Evolutionary conservation across 2,329 filamentous ascomycete species (phyloP).

Genomic region (Xylariales sp.): DNA sequence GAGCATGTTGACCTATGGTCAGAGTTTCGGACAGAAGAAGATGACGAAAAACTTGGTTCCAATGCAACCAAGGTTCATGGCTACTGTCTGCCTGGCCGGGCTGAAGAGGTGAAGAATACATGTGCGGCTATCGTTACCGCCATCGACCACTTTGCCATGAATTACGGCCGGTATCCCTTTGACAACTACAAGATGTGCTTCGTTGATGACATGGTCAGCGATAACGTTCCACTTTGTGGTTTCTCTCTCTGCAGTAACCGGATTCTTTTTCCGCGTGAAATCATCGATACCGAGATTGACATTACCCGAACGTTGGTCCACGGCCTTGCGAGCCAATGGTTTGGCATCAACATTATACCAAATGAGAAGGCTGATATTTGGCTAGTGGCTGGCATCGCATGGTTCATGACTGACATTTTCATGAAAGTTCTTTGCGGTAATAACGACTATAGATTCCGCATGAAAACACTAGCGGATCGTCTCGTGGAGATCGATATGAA

Average conservation of each 20-base stretch:
- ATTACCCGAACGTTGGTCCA: constrained; percentile 78
- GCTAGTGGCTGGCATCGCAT: constrained; percentile 84
- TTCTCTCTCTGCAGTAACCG: constrained; percentile 84
- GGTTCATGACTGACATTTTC: constrained; percentile 93
- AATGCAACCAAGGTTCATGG: constrained; percentile 86
- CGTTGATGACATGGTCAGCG: constrained; percentile 78
- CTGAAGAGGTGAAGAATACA: constrained; percentile 79
- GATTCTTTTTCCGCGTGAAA: constrained; percentile 76
- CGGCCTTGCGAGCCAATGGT: constrained; percentile 86
- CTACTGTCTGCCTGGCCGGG: constrained; percentile 82
- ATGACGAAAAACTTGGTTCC: constrained; percentile 84
- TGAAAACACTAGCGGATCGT: constrained; percentile 78
- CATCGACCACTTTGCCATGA: constrained; percentile 86
- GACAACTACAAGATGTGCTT: constrained; percentile 91
- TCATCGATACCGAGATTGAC: constrained; percentile 81
- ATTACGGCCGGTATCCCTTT: constrained; percentile 87
- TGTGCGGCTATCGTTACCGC: constrained; percentile 80
- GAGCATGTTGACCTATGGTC: constrained; percentile 83
- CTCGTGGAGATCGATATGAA: constrained; percentile 78
- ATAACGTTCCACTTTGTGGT: constrained; percentile 74
- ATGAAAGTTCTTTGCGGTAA: constrained; percentile 88
- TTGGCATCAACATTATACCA: constrained; percentile 86
- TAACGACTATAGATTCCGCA: constrained; percentile 88
- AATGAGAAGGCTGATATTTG: constrained; percentile 78
- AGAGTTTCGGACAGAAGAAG: constrained; percentile 83